Evolutionary conservation across 2,329 filamentous ascomycete genomes (phyloP), one percentile per base, ranked within the genome.

Genomic region (Rhexocercosporidium sp.): DNA sequence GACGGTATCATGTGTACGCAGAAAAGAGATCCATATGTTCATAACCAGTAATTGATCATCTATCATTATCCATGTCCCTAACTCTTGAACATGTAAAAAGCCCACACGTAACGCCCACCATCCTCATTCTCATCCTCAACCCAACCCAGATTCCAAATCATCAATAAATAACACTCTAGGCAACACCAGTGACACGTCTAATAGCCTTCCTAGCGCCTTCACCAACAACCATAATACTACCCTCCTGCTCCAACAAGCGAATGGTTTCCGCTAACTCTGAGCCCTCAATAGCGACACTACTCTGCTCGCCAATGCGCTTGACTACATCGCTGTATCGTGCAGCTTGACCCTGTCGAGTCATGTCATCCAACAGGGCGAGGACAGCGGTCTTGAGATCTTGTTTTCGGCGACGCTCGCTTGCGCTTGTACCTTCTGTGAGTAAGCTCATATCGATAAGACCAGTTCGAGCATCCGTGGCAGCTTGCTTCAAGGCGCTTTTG

Each of bases 381-480:
- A 97, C 84, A 0, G 91, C 94, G 65, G 86, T 88, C 84, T 96
- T 97, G 75, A 99, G 82, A 78, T 97, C 94, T 46, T 91, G 89
- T 77, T 90, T 92, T 71, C 93, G 85, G 77, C 92, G 90, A 60
- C 96, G 85, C 78, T 98, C 96, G n/a, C 89, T 89, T 0, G 93
- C 90, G 73, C 91, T 94, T 1, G 93, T 96, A n/a, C 96, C 96
- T 77, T 98, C 96, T 0, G 94, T 97, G 70, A 99, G 84, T 59
- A 99, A 83, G 65, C 92, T 92, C 96, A 99, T 98, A 78, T 99
- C 96, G 75, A 99, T 98, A 66, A 97, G 85, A 64, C 96, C 96
- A 0, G 90, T 93, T 74, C 97, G 86, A 0, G 93, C 83, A 78
- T 99, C 96, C 0, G 96, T 99, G n/a, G 96, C 96, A 0, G 95